Base-by-base conservation (phyloP, 2,329 filamentous ascomycete genomes). In the Penicillium sp. region DNA sequence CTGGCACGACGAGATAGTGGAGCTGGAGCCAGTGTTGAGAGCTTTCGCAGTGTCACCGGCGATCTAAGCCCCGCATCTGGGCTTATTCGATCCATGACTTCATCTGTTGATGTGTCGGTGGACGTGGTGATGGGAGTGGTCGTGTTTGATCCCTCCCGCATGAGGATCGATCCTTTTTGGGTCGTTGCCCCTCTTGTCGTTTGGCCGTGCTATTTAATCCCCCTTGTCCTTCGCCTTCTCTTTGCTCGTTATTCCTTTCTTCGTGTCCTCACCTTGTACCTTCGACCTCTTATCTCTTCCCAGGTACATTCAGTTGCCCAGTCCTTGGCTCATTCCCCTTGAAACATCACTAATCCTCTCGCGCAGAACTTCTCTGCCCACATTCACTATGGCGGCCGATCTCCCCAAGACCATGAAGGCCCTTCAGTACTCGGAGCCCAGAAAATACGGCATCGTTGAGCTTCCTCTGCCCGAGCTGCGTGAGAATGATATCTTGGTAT, bases 401-500 rank as follows among this genome's bases (percentile, higher is more conserved):
- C 59, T 64, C 4, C 60, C 62, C 38, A 57, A 61, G 58, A 64
- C 60, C 41, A 64, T 64, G 62, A 49, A 35, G n/a, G 62, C 62
- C 39, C 53, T 64, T 28, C 57, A 59, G 54, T 64, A 64, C 47
- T 57, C 62, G 39, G 47, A 63, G 55, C 60, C 62, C n/a, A 55
- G 55, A 22, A 37, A 61, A 11, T 54, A 61, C 22, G 50, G 45
- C 20, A 43, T 64, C 12, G 58, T 63, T 2, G 62, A 64, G 50
- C 39, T 64, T 5, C 62, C 62, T 38, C 57, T 64, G 48, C 62
- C 60, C 5, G 48, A 61, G 50, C 17, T 64, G 35, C 57, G 62
- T n/a, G 62, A 63, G 43, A 63, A 64, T 14, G 62, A 64, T 50
- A 39, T 64, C 11, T n/a, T 64, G 58, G 62, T 64, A 62, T 49